Conservation (phyloP, 2,329 filamentous ascomycete species). For the Catunica adiposa region DNA sequence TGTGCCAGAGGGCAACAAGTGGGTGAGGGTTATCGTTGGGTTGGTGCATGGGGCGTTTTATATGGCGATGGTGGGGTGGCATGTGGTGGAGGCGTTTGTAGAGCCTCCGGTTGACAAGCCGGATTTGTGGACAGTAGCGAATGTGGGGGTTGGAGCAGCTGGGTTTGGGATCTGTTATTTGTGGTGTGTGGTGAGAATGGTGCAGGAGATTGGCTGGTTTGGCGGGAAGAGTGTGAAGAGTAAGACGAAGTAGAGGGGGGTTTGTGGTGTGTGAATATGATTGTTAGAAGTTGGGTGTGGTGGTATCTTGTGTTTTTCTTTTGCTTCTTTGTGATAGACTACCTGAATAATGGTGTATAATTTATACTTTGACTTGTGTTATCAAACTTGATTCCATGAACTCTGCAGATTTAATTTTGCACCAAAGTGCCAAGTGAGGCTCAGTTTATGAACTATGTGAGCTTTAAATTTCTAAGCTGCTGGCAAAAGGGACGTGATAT, state of each 20-base stretch:
- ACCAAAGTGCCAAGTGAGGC: too few relatives aligned
- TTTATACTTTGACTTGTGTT: too few relatives aligned
- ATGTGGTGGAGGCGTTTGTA: constrained; percentile 54
- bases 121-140: constrained; percentile 85
- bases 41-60: constrained; percentile 66
- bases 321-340: neutral
- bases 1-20: constrained; percentile 14
- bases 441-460: too few relatives aligned
- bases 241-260: constrained; percentile 23
- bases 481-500: too few relatives aligned
- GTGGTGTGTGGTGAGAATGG: constrained; percentile 67
- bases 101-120: constrained; percentile 59
- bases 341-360: too few relatives aligned
- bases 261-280: constrained; percentile 4
- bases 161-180: constrained; percentile 79
- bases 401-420: too few relatives aligned
- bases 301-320: neutral
- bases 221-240: constrained; percentile 20
- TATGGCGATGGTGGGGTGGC: constrained; percentile 61
- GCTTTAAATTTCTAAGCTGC: too few relatives aligned
- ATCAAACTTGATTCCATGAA: too few relatives aligned
- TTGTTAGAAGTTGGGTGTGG: constrained; percentile 4
- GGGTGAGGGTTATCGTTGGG: constrained; percentile 30
- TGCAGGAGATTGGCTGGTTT: constrained; percentile 41
- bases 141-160: constrained; percentile 69